Conservation (phyloP, 345 rosid species). For the Eutrema japonicum region DNA sequence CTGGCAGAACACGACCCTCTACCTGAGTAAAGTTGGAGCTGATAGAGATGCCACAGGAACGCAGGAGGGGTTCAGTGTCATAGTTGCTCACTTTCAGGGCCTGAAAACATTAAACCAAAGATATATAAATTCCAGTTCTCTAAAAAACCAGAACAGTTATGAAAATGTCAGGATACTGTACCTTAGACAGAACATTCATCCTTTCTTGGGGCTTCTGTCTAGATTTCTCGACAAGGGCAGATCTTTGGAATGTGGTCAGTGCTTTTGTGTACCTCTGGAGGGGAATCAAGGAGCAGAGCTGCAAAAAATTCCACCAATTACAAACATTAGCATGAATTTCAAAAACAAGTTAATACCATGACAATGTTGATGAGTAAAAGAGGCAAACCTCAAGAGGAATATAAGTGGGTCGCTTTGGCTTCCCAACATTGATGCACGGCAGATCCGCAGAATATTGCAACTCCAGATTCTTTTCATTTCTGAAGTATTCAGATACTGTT, state of each 20-base stretch:
- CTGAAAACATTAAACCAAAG: constrained; percentile 45
- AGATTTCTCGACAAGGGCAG: constrained; percentile 88
- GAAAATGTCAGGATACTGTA: constrained; percentile 40
- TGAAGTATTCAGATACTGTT: constrained; percentile 81
- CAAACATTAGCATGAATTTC: background rate
- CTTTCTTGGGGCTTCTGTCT: constrained; percentile 97
- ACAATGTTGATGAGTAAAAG: background rate
- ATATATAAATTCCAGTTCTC: constrained; percentile 13
- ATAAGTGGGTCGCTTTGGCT: constrained; percentile 71
- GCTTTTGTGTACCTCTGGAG: constrained; percentile 96
- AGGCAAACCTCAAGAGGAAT: constrained; percentile 58
- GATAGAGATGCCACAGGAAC: constrained; percentile 75
- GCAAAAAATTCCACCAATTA: constrained; percentile 6
- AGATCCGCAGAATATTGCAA: constrained; percentile 58
- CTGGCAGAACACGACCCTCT: constrained; percentile 78
- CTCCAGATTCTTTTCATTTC: constrained; percentile 53
- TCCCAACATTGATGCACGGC: constrained; percentile 82
- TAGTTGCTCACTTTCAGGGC: constrained; percentile 68
- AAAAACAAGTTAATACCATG: background rate
- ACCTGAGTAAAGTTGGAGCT: constrained; percentile 65
- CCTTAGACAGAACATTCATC: constrained; percentile 71
- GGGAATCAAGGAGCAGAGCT: constrained; percentile 82
- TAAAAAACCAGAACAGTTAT: background rate
- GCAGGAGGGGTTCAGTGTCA: constrained; percentile 76
- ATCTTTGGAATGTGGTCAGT: constrained; percentile 66